phyloP scores from a whole-genome alignment of 371 early-diverging fungal species.

The Dipsacomyces acuminosporus region DNA sequence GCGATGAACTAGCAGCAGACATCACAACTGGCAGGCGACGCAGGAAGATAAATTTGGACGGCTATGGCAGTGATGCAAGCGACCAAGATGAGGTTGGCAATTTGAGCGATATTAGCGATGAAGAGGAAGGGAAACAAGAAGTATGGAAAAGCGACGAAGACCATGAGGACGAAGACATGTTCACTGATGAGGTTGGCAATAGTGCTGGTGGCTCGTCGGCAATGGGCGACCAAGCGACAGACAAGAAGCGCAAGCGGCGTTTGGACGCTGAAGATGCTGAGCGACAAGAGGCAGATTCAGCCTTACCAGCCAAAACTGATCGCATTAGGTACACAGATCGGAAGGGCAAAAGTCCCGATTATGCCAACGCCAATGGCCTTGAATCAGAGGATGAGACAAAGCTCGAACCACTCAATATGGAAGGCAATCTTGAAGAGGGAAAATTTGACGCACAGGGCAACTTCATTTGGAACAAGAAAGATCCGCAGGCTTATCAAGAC shows the following conservation, averaged over 20 bases:
- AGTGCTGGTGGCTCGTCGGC: too few relatives aligned
- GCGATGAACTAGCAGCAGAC: conserved; percentile 24
- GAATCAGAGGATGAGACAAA: conserved; percentile 38
- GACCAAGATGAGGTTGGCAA: conserved; percentile 26
- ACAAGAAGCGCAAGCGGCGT: conserved; percentile 43
- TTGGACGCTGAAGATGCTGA: conserved; percentile 49
- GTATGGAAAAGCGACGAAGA: background rate
- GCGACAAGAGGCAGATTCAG: conserved; percentile 54
- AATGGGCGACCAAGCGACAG: conserved; percentile 2
- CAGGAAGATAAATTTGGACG: conserved; percentile 15
- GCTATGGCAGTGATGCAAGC: conserved; percentile 38
- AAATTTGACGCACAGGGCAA: conserved; percentile 79
- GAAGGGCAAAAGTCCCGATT: conserved; percentile 31
- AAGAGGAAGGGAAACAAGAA: conserved; percentile 14
- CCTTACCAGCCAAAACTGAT: conserved; percentile 25
- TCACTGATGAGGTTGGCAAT: too few relatives aligned
- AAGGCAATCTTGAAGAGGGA: conserved; percentile 81
- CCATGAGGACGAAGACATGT: background rate
- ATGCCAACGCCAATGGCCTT: conserved; percentile 24
- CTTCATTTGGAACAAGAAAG: conserved; percentile 71
- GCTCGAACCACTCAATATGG: conserved; percentile 86
- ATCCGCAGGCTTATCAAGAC: conserved; percentile 82
- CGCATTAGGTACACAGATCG: conserved; percentile 4
- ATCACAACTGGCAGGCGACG: conserved; percentile 13
- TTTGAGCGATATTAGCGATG: conserved; percentile 31